Evolutionary conservation across 495 filamentous ascomycete species (phyloP), one percentile per base, ranked within the genome.

Genomic region (Aspergillus mulundensis): DNA sequence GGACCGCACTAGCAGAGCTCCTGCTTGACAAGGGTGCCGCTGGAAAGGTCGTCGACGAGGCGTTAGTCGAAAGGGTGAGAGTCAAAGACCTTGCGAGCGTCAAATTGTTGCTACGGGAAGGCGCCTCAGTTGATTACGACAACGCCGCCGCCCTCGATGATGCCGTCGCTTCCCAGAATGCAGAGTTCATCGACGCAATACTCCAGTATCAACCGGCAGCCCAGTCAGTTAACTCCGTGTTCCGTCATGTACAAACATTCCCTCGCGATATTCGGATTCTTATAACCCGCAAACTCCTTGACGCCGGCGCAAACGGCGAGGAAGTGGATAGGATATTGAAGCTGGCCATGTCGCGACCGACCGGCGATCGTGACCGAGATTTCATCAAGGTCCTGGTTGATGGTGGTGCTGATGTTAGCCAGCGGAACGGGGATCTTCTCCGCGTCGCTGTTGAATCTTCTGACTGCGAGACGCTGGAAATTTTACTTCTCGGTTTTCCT

Each of bases 401-500:
- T 0, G 36, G 46, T 2, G 54, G 54, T 10, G 54, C 54, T 6
- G 54, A 57, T 15, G 54, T 57, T 7, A 36, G 24, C 25, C 54
- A 57, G 18, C 23, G 20, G 16, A 24, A 50, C 3, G 54, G 54
- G 1, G 28, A 19, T 12, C 25, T 57, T 18, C 46, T 57, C 20
- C 46, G 18, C 8, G 23, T 36, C 12, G 46, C 25, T 25, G 46
- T 50, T 18, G 23, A 50, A 19, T 25, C 38, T 16, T 41, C 46
- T 4, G 54, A 57, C 25, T 7, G 23, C 15, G 25, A 44, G 19
- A 43, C 16, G 10, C 38, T 57, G 3, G 46, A 57, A 12, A 45
- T 38, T 21, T 16, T 57, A 14, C 54, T 57, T 3, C 46, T 57
- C 5, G 54, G 54, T 2, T 57, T 48, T 36, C 54, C 54, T 12